Conservation (phyloP, 257 asterid genomes). For the Solanum etuberosum region DNA sequence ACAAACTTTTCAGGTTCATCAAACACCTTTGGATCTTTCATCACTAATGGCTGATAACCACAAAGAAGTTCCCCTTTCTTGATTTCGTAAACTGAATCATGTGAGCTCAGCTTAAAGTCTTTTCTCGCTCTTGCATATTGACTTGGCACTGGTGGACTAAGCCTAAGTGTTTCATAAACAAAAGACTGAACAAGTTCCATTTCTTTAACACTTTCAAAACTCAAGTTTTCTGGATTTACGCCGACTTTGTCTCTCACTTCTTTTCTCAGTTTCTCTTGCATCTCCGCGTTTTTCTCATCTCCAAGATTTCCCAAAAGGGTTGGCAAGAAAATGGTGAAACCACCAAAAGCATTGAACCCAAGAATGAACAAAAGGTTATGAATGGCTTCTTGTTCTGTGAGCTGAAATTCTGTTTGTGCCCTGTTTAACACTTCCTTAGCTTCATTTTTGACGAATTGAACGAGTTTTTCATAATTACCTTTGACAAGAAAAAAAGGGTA, state of each 20-base stretch:
- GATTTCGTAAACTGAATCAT: constrained; percentile 45
- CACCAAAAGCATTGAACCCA: constrained; percentile 89
- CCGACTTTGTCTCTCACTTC: constrained; percentile 49
- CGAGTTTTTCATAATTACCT: constrained; percentile 55
- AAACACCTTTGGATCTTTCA: constrained; percentile 64
- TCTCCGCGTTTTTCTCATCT: constrained; percentile 13
- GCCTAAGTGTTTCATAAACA: constrained; percentile 63
- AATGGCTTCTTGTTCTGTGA: constrained; percentile 55
- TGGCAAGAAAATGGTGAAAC: constrained; percentile 40
- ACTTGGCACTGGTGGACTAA: constrained; percentile 69
- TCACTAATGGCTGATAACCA: constrained; percentile 63
- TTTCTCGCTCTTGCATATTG: constrained; percentile 79
- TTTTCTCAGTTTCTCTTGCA: constrained; percentile 35
- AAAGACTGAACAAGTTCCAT: constrained; percentile 68
- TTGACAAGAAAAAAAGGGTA: constrained; percentile 60
- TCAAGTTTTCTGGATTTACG: constrained; percentile 12
- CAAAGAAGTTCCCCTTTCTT: constrained; percentile 86
- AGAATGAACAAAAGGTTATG: constrained; percentile 64
- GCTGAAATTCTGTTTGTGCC: constrained; percentile 45
- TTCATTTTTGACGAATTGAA: constrained; percentile 27
- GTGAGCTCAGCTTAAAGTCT: constrained; percentile 51
- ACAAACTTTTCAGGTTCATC: constrained; percentile 60
- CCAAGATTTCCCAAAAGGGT: constrained; percentile 32
- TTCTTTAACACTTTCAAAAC: constrained; percentile 33
- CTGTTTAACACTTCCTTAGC: constrained; percentile 33